Percentiles rank a stretch among this genome's conserved stretches.
These are phyloP conservation scores for Pleurotus tuoliensis DNA, from an alignment of 768 basidiomycete species.

Conservation along the genomic window DNA sequence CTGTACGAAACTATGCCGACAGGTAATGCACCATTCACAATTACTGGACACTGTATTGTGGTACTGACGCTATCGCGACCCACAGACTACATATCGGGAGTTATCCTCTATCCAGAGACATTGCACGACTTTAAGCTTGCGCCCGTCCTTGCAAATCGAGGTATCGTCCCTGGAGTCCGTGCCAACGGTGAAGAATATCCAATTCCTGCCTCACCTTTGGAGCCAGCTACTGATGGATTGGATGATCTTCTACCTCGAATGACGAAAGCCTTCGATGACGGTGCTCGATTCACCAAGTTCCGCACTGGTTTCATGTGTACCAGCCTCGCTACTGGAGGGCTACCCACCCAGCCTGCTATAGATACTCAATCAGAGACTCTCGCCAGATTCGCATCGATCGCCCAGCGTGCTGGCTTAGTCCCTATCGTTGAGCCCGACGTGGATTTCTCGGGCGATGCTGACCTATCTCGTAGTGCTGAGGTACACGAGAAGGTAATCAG, in stretches of 20 bases:
- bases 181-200: conserved; percentile 47
- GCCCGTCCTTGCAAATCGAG: conserved; percentile 36
- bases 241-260: conserved; percentile 40
- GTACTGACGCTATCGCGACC: background rate
- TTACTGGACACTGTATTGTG: background rate
- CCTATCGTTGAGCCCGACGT: conserved; percentile 52
- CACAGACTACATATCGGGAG: conserved; percentile 45
- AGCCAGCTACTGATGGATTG: conserved; percentile 47
- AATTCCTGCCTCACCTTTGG: conserved; percentile 37
- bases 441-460: conserved; percentile 44
- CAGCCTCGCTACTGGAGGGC: conserved; percentile 21
- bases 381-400: conserved; percentile 45
- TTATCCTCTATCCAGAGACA: conserved; percentile 47
- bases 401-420: conserved; percentile 48
- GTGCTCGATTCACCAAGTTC: conserved; percentile 50
- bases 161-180: conserved; percentile 46
- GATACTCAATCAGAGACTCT: conserved; percentile 45
- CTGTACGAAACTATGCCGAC: conserved; percentile 38
- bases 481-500: conserved; percentile 42
- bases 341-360: conserved; percentile 37
- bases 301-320: conserved; percentile 46
- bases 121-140: conserved; percentile 47
- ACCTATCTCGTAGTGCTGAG: conserved; percentile 39
- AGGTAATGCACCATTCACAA: conserved; percentile 22
- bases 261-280: conserved; percentile 37